Evolutionary conservation across 1,139 yeast genomes (phyloP), one percentile per base, ranked within the genome.

Genomic region (Candida labiduridarum): DNA sequence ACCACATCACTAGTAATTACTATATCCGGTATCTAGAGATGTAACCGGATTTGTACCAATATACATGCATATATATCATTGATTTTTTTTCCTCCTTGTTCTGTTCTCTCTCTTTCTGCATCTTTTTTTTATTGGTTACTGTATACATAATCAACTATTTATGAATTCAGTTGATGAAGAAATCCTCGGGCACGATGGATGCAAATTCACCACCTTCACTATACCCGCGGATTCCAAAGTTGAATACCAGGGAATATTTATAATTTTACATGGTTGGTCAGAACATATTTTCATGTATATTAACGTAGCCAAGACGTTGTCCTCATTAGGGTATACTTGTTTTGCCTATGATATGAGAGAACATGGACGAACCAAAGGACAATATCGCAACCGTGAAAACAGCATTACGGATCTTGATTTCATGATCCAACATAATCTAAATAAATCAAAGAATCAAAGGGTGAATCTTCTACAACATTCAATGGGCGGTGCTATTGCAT

Each of bases 221-320:
- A 49, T 55, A 33, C 53, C 53, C 1, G 53, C 58, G 1, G 16
- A 27, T 1, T 27, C 47, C 0, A 42, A 50, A 2, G 42, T 34
- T 11, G 25, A 16, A 14, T 43, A 14, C 34, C 41, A 35, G 42
- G 67, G 67, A 3, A 56, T 52, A 43, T 42, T 63, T 3, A 41
- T 64, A 9, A 49, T 64, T 8, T 44, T 62, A 5, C 68, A 64
- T 50, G 68, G 67, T 2, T 64, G 65, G 65, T 56, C 64, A 43
- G 68, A 64, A 47, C 64, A 62, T 42, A 22, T 58, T 2, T 22
- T 43, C 2, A 59, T 63, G 64, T 64, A 63, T 46, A 50, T 52
- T 29, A 46, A 61, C 15, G 44, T 58, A 15, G 62, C 62, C 61
- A 64, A 61, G 34, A 54, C 42, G 31, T 44, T 63, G 15, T 52